Evolutionary conservation across 768 basidiomycete genomes (phyloP).

Genomic region (Mycena capillaripes): DNA sequence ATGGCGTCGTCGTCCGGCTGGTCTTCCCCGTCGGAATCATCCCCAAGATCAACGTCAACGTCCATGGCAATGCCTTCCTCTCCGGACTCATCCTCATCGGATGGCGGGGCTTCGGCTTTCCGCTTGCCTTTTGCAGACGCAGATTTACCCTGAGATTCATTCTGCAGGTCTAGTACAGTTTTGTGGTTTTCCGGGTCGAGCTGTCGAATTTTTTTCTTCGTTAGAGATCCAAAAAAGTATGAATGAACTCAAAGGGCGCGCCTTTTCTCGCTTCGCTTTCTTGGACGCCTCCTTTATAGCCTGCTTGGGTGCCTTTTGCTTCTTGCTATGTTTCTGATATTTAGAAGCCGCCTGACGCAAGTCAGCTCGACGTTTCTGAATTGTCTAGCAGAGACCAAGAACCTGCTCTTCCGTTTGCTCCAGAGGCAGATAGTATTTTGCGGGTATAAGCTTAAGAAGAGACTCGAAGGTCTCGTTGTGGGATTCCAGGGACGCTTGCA

Average conservation of each 20-base stretch:
- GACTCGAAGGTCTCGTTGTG: slow-evolving; percentile 92
- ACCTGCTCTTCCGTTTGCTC: slow-evolving; percentile 81
- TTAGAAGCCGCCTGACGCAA: slow-evolving; percentile 67
- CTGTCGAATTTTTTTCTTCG: slow-evolving; percentile 53
- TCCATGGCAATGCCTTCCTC: slow-evolving; percentile 50
- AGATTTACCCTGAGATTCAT: slow-evolving; percentile 55
- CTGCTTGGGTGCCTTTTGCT: slow-evolving; percentile 86
- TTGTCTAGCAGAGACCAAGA: slow-evolving; percentile 9
- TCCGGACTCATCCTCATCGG: slow-evolving; percentile 49
- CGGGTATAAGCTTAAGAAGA: slow-evolving; percentile 87
- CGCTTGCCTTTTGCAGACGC: slow-evolving; percentile 61
- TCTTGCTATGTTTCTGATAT: slow-evolving; percentile 91
- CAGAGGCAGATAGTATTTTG: slow-evolving; percentile 87
- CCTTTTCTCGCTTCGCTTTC: slow-evolving; percentile 92
- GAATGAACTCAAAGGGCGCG: slow-evolving; percentile 45
- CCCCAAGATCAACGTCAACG: slow-evolving; percentile 56
- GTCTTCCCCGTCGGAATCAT: slow-evolving; percentile 51
- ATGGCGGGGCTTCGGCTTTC: slow-evolving; percentile 51
- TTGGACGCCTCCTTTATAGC: slow-evolving; percentile 90
- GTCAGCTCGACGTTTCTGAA: slow-evolving; percentile 2
- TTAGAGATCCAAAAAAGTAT: neutral
- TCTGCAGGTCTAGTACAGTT: slow-evolving; percentile 77
- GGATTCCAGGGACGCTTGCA: slow-evolving; percentile 77
- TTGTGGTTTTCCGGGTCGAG: slow-evolving; percentile 95
- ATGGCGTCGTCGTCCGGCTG: slow-evolving; percentile 41